phyloP scores from a whole-genome alignment of 805 yeast genomes.

The Metschnikowia orientalis region DNA sequence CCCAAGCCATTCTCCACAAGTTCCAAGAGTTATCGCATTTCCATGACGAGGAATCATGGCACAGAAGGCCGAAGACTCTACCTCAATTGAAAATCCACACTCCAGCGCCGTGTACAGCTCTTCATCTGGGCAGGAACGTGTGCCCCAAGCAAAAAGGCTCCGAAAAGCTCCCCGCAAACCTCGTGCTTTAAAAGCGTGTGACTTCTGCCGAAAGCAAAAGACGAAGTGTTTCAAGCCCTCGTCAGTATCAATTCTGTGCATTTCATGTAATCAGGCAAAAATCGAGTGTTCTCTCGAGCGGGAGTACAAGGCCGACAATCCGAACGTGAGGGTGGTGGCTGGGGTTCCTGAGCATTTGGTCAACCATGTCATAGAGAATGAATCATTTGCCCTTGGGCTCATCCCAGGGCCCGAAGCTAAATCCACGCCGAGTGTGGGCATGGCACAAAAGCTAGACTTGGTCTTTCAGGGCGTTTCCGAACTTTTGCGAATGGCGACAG shows the following conservation, averaged over 20 bases:
- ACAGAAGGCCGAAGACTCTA: no score
- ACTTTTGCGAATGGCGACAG: constrained; percentile 19
- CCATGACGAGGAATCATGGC: no score
- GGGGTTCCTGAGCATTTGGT: constrained; percentile 17
- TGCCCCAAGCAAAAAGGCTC: no score
- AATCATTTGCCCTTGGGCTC: constrained; percentile 9
- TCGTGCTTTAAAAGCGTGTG: constrained; percentile 52
- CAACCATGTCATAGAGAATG: constrained; percentile 6
- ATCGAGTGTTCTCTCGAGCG: constrained; percentile 48
- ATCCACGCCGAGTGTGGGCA: constrained; percentile 1
- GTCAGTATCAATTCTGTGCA: constrained; percentile 43
- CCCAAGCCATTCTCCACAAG: no score
- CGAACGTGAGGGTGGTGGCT: constrained; percentile 14
- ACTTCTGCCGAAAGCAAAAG: constrained; percentile 51
- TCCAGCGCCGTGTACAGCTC: no score
- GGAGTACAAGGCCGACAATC: constrained; percentile 12
- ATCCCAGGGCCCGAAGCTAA: constrained; percentile 6
- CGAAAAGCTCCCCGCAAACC: constrained; percentile 6
- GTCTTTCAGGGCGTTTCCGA: constrained; percentile 35
- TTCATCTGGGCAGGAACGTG: no score
- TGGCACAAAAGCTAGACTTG: constrained; percentile 23
- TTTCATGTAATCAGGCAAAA: constrained; percentile 54
- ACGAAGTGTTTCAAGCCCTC: constrained; percentile 59
- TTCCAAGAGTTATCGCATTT: no score
- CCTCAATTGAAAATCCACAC: no score